Evolutionary conservation across 2,329 filamentous ascomycete genomes (phyloP).

Genomic region (Colletotrichum horii): DNA sequence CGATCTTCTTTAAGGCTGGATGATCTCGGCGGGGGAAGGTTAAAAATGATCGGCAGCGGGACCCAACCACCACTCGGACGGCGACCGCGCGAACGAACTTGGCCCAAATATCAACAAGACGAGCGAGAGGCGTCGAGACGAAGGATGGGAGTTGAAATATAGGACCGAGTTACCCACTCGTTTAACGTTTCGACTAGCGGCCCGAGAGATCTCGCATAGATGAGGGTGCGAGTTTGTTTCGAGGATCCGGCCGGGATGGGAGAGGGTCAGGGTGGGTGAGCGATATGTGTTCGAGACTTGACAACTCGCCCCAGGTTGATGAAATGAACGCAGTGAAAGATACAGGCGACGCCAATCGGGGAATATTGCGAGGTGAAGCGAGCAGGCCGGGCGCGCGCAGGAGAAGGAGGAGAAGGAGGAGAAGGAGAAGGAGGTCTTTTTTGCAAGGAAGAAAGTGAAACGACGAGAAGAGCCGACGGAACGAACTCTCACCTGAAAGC

Average conservation of each 20-base stretch:
- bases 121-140: not conserved
- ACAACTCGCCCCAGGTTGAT: constrained; percentile 5
- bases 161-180: constrained; percentile 17
- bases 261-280: not conserved
- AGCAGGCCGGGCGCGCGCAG: not conserved
- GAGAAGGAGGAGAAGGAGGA: not conserved
- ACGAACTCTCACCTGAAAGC: not conserved
- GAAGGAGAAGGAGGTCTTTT: not conserved
- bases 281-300: not conserved
- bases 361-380: not conserved
- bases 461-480: not conserved
- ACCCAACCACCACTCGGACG: constrained; percentile 11
- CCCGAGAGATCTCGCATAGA: constrained; percentile 20
- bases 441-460: constrained; percentile 19
- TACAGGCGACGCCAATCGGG: constrained; percentile 2
- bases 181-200: constrained; percentile 19
- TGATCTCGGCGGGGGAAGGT: not conserved
- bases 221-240: constrained; percentile 11
- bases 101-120: not conserved
- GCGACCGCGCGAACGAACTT: not conserved
- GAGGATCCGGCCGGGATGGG: constrained; percentile 4
- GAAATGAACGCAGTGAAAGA: not conserved
- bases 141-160: constrained; percentile 15
- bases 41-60: constrained; percentile 2
- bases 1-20: constrained; percentile 19